Percentiles rank a stretch among this genome's conserved stretches.
Conservation (phyloP, 164 flowering plant species). For the Protea cynaroides region DNA sequence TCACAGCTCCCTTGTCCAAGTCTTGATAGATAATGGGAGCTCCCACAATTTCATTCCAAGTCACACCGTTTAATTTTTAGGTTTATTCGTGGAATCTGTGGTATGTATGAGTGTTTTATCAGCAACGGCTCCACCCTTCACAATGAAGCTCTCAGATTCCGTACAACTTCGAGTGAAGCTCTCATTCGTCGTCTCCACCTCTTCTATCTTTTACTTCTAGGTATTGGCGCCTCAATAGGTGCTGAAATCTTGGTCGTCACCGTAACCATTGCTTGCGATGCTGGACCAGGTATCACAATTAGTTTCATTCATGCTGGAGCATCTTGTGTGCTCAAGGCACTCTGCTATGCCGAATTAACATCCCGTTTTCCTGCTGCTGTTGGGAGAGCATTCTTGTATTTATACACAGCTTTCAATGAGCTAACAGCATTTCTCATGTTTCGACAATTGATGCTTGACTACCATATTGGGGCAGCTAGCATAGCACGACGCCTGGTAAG, state of each 20-base stretch:
- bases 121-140: too few relatives aligned
- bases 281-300: conserved; percentile 84
- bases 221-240: conserved; percentile 94
- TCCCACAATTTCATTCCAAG: too few relatives aligned
- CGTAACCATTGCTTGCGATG: conserved; percentile 92
- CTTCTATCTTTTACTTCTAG: conserved; percentile 73
- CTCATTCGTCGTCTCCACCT: conserved; percentile 78
- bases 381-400: conserved; percentile 90
- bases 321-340: conserved; percentile 87
- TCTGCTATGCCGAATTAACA: conserved; percentile 90
- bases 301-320: conserved; percentile 87
- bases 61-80: too few relatives aligned
- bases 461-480: conserved; percentile 98
- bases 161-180: conserved; percentile 32
- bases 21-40: too few relatives aligned
- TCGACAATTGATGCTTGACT: conserved; percentile 85
- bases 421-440: conserved; percentile 43
- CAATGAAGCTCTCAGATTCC: too few relatives aligned
- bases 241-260: conserved; percentile 97
- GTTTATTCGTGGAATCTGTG: too few relatives aligned
- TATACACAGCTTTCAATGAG: conserved; percentile 78
- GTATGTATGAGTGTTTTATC: too few relatives aligned
- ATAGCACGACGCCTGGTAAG: conserved; percentile 91
- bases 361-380: conserved; percentile 95
- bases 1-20: too few relatives aligned